phyloP scores from a whole-genome alignment of 306 rosid genomes.

The Elaeagnus macrophylla region DNA sequence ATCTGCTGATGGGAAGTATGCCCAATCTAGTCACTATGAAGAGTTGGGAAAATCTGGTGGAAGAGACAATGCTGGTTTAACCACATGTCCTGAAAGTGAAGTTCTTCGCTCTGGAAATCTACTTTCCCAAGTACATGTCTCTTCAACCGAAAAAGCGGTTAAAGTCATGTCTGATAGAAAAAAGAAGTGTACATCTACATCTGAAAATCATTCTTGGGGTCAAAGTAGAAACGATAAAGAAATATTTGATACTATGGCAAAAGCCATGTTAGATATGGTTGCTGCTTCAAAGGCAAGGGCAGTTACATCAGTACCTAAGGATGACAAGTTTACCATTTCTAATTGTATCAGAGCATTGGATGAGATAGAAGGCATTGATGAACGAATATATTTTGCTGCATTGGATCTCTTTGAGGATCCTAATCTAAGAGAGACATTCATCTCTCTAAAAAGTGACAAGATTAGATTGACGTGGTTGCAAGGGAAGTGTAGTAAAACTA shows the following conservation, averaged over 20 bases:
- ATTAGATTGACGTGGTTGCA: constrained; percentile 56
- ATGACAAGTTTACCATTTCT: constrained; percentile 55
- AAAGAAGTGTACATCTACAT: constrained; percentile 59
- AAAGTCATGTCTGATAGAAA: constrained; percentile 44
- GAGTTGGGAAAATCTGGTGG: constrained; percentile 46
- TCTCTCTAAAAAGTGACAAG: constrained; percentile 47
- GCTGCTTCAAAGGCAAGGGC: constrained; percentile 47
- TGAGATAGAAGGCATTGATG: constrained; percentile 51
- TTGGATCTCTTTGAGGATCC: constrained; percentile 70
- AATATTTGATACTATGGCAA: constrained; percentile 44
- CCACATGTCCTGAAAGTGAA: constrained; percentile 36
- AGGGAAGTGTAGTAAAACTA: constrained; percentile 44
- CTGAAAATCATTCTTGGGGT: constrained; percentile 28
- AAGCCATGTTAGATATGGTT: constrained; percentile 60
- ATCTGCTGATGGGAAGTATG: constrained; percentile 65
- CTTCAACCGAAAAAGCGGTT: constrained; percentile 27
- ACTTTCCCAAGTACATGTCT: constrained; percentile 28
- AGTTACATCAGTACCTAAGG: constrained; percentile 22
- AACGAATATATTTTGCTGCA: constrained; percentile 52
- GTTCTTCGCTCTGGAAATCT: constrained; percentile 28
- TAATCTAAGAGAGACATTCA: constrained; percentile 58
- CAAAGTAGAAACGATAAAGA: constrained; percentile 38
- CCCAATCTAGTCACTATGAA: constrained; percentile 76
- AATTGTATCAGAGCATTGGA: constrained; percentile 70
- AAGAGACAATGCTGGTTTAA: constrained; percentile 25